phyloP scores from a whole-genome alignment of 2,329 filamentous ascomycete genomes.

The Pseudopyrenochaeta lycopersici region DNA sequence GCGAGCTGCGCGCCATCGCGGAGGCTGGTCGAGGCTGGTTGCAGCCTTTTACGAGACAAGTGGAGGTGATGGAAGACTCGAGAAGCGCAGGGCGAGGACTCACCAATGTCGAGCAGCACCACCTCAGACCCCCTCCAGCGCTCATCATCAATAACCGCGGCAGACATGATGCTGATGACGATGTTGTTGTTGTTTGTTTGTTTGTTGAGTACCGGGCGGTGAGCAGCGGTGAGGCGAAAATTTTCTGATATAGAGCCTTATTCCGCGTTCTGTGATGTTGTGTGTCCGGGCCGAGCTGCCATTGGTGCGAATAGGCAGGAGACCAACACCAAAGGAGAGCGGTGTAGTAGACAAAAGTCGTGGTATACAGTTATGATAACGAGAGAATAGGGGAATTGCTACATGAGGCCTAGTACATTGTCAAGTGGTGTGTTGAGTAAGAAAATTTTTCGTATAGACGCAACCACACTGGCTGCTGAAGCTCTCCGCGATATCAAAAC shows the following conservation, averaged over 20 bases:
- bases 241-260: constrained; percentile 27
- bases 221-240: constrained; percentile 45
- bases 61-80: constrained; percentile 17
- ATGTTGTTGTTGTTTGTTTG: constrained; percentile 23
- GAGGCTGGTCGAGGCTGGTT: constrained; percentile 26
- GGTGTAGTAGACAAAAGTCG: constrained; percentile 30
- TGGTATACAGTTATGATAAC: constrained; percentile 20
- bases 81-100: constrained; percentile 40
- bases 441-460: constrained; percentile 26
- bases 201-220: constrained; percentile 37
- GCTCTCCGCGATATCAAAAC: neutral
- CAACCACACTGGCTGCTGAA: constrained; percentile 5
- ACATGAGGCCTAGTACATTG: constrained; percentile 27
- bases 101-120: constrained; percentile 68
- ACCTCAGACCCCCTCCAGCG: constrained; percentile 54
- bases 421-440: constrained; percentile 22
- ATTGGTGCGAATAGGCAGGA: constrained; percentile 35
- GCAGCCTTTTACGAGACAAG: constrained; percentile 22
- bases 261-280: constrained; percentile 16
- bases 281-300: constrained; percentile 36
- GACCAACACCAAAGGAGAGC: constrained; percentile 36
- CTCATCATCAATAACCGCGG: constrained; percentile 33
- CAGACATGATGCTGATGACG: constrained; percentile 43
- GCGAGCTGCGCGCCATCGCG: constrained; percentile 22
- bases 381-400: constrained; percentile 18